These are phyloP conservation scores for Lachnellula hyalina DNA, from an alignment of 2,329 filamentous ascomycete genomes.

Conservation along the genomic window DNA sequence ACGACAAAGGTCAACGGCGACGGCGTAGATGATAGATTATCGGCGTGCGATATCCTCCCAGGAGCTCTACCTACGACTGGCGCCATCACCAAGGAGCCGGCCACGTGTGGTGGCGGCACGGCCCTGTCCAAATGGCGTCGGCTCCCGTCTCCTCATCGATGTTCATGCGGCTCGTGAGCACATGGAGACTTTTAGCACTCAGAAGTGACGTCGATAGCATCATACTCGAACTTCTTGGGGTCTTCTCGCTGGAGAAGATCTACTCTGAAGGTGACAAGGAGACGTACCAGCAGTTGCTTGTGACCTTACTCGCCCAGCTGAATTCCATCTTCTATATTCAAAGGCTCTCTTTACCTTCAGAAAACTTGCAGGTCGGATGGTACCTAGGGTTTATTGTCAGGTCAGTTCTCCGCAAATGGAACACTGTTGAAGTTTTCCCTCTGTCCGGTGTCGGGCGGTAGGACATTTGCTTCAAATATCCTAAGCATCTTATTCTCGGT, in stretches of 20 bases:
- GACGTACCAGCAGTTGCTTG: slow-evolving; percentile 34
- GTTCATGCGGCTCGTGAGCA: slow-evolving; percentile 34
- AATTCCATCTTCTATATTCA: slow-evolving; percentile 37
- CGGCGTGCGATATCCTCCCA: neutral
- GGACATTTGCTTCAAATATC: too few species aligned
- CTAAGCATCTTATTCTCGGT: too few species aligned
- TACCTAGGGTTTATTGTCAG: slow-evolving; percentile 35
- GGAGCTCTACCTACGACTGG: too few species aligned
- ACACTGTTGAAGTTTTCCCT: neutral
- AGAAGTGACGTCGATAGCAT: slow-evolving; percentile 39
- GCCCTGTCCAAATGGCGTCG: slow-evolving; percentile 22
- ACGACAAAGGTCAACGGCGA: too few species aligned
- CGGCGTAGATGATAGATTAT: neutral
- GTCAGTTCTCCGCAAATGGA: neutral
- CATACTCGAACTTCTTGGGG: slow-evolving; percentile 37
- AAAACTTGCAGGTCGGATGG: slow-evolving; percentile 32
- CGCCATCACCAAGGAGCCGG: slow-evolving; percentile 3
- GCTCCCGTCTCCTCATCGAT: slow-evolving; percentile 32
- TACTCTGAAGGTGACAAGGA: slow-evolving; percentile 33
- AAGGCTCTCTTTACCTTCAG: slow-evolving; percentile 36
- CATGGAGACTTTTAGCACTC: slow-evolving; percentile 34
- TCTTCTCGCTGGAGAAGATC: slow-evolving; percentile 39
- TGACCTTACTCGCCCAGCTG: slow-evolving; percentile 34
- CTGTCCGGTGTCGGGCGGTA: too few species aligned
- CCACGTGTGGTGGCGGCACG: slow-evolving; percentile 11